A percentile compares a stretch with the other conserved stretches of the same genome.
Conservation (phyloP, 139 green algal species). For the Klebsormidium nitens region DNA sequence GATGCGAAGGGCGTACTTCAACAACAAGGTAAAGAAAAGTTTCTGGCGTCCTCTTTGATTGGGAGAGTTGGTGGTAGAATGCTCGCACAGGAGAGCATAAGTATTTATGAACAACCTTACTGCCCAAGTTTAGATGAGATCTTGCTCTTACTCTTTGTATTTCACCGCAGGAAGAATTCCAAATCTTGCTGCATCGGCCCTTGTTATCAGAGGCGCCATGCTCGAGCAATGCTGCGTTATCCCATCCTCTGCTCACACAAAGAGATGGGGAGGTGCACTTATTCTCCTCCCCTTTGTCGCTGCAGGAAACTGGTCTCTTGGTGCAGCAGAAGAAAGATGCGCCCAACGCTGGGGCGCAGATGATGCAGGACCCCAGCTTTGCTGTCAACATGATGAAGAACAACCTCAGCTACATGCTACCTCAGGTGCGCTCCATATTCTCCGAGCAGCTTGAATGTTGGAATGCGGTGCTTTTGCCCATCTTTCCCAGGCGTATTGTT, state of each 20-base stretch:
- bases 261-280: no score
- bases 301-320: conserved; percentile 48
- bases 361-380: conserved; percentile 45
- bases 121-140: no score
- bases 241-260: no score
- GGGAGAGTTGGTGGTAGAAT: no score
- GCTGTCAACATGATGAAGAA: conserved; percentile 54
- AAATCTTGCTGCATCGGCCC: no score
- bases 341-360: conserved; percentile 22
- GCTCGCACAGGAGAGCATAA: no score
- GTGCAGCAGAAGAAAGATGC: conserved; percentile 29
- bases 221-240: conserved; percentile 12
- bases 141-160: no score
- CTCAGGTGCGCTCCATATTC: conserved; percentile 19
- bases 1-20: conserved; percentile 25
- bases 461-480: neutral
- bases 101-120: no score
- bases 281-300: no score
- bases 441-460: neutral
- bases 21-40: conserved; percentile 22
- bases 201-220: no score
- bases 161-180: no score
- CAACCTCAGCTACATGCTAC: conserved; percentile 51
- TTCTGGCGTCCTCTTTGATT: no score
- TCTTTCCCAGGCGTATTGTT: neutral